Conservation (phyloP, 176 grass and related monocot species). For the Lolium rigidum region DNA sequence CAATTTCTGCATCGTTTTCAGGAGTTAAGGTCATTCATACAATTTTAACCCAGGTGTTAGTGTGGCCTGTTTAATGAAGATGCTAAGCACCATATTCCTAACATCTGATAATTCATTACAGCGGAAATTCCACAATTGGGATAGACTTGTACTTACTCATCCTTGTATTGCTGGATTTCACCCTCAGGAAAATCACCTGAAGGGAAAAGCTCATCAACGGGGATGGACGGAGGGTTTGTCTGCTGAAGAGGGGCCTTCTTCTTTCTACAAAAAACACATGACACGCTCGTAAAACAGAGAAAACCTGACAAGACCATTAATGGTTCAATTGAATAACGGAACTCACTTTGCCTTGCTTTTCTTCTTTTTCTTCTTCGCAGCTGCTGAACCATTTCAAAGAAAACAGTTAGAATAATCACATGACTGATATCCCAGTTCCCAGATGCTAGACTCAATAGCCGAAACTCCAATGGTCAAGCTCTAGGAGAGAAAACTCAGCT, state of each 20-base stretch:
- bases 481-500: background rate
- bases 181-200: constrained; percentile 84
- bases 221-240: constrained; percentile 84
- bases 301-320: constrained; percentile 30
- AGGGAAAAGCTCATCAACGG: constrained; percentile 87
- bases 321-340: constrained; percentile 21
- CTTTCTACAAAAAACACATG: constrained; percentile 57
- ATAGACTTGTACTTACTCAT: constrained; percentile 66
- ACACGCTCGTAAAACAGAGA: constrained; percentile 14
- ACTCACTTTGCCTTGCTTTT: constrained; percentile 78
- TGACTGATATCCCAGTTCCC: background rate
- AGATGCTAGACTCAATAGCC: constrained; percentile 29
- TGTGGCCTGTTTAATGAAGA: background rate
- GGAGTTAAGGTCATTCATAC: constrained; percentile 9
- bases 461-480: background rate
- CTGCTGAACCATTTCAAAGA: constrained; percentile 45
- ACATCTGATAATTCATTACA: constrained; percentile 11
- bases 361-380: constrained; percentile 87
- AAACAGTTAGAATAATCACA: constrained; percentile 31
- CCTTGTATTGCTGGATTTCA: constrained; percentile 85
- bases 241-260: constrained; percentile 84
- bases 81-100: background rate
- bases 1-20: background rate
- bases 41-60: background rate
- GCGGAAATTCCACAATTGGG: background rate